Conservation (phyloP, 2,329 filamentous ascomycete species). For the Talaromyces sp. region DNA sequence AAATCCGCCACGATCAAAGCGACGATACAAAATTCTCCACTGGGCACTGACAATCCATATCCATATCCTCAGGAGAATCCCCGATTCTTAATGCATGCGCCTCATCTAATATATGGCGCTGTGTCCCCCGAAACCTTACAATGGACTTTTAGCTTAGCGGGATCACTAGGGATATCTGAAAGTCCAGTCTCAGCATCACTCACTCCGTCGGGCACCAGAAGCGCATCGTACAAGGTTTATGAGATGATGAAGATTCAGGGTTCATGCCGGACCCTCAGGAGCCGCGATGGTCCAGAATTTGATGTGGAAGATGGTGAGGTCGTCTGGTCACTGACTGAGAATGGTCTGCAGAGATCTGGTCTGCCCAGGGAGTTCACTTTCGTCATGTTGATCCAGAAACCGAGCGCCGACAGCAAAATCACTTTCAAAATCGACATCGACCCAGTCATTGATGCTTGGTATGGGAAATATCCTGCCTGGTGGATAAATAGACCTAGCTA, state of each 20-base stretch:
- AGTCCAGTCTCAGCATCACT: slow-evolving; percentile 44
- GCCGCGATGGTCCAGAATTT: slow-evolving; percentile 34
- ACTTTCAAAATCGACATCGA: slow-evolving; percentile 45
- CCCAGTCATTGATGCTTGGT: slow-evolving; percentile 43
- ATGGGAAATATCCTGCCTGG: slow-evolving; percentile 44
- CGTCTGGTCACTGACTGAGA: slow-evolving; percentile 54
- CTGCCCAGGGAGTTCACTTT: slow-evolving; percentile 54
- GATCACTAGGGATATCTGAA: slow-evolving; percentile 48
- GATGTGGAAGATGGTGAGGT: slow-evolving; percentile 48
- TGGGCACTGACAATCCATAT: slow-evolving; percentile 11
- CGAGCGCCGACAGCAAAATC: slow-evolving; percentile 40
- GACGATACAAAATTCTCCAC: slow-evolving; percentile 31
- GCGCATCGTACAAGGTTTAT: slow-evolving; percentile 45
- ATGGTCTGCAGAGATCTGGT: slow-evolving; percentile 49
- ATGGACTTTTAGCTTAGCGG: slow-evolving; percentile 50
- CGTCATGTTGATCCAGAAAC: slow-evolving; percentile 50
- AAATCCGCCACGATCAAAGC: slow-evolving; percentile 49
- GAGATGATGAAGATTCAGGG: slow-evolving; percentile 54
- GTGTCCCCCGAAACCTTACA: slow-evolving; percentile 50
- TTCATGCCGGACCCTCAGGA: slow-evolving; percentile 44
- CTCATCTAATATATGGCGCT: slow-evolving; percentile 50
- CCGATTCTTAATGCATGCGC: slow-evolving; percentile 51
- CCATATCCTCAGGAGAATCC: slow-evolving; percentile 32
- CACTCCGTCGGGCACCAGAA: slow-evolving; percentile 43
- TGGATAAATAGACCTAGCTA: slow-evolving; percentile 37